Evolutionary conservation across 2,329 filamentous ascomycete species (phyloP).

Genomic region (Bertia moriformis): DNA sequence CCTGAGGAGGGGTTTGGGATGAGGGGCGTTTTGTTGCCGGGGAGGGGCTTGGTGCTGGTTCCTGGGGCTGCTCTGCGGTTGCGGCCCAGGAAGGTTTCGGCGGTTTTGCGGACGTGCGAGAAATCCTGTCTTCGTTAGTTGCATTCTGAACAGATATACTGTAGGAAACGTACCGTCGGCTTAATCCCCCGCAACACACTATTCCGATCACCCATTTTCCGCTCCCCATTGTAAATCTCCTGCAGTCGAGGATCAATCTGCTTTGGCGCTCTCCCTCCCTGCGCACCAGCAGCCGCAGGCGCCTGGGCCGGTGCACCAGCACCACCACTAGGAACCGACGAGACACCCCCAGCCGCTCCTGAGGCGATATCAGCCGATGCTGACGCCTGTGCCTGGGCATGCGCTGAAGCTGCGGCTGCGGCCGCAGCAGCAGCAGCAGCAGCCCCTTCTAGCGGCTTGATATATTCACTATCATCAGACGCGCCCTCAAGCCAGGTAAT

Average conservation of each 20-base stretch:
- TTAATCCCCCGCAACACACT: slow-evolving; percentile 75
- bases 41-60: slow-evolving; percentile 1
- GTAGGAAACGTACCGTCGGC: slow-evolving; percentile 50
- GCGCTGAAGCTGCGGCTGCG: slow-evolving; percentile 18
- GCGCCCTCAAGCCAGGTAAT: slow-evolving; percentile 88
- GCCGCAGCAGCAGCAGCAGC: slow-evolving; percentile 25
- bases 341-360: slow-evolving; percentile 26
- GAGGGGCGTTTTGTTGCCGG: slow-evolving; percentile 1
- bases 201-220: slow-evolving; percentile 86
- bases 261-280: slow-evolving; percentile 41
- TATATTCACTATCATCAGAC: slow-evolving; percentile 81
- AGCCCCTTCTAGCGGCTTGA: slow-evolving; percentile 58
- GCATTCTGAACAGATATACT: slow-evolving; percentile 4
- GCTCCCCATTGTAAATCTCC: slow-evolving; percentile 82
- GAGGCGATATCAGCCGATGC: slow-evolving; percentile 27
- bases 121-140: slow-evolving; percentile 58
- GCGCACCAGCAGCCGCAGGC: slow-evolving; percentile 23
- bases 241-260: slow-evolving; percentile 67
- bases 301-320: slow-evolving; percentile 12
- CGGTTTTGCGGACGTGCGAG: slow-evolving; percentile 77
- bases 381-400: slow-evolving; percentile 22
- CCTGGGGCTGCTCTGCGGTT: slow-evolving; percentile 1
- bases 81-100: slow-evolving; percentile 51
- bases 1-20: slow-evolving; percentile 7
- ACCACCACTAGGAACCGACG: slow-evolving; percentile 16